Percentiles rank a stretch among this genome's conserved stretches.
Conservation (phyloP, 164 flowering plant genomes). For the Magnolia kwangsiensis region DNA sequence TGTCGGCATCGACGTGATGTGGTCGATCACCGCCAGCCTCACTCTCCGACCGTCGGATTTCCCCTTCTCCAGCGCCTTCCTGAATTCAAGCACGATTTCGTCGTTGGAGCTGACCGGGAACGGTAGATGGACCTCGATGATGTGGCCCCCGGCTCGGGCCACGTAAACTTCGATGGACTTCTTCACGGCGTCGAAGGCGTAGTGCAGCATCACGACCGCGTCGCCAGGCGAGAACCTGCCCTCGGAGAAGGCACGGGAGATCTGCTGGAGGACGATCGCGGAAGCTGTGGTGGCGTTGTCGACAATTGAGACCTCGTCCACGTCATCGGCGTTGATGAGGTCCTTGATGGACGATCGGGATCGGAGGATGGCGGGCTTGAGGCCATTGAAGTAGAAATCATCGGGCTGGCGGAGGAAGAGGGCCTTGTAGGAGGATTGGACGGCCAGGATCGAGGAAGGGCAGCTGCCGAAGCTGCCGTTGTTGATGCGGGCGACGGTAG, state of each 20-base stretch:
- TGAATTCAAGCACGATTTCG: constrained; percentile 60
- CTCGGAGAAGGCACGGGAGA: constrained; percentile 54
- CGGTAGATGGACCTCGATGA: constrained; percentile 71
- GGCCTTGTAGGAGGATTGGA: constrained; percentile 59
- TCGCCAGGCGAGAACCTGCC: constrained; percentile 58
- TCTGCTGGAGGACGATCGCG: constrained; percentile 72
- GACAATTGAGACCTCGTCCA: constrained; percentile 72
- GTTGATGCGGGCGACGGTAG: constrained; percentile 66
- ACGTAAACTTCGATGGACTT: constrained; percentile 80
- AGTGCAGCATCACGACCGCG: constrained; percentile 74
- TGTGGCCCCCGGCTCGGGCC: constrained; percentile 68
- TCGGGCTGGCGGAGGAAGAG: constrained; percentile 77
- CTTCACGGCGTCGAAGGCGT: constrained; percentile 84
- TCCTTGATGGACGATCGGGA: constrained; percentile 53
- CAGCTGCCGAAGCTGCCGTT: constrained; percentile 96
- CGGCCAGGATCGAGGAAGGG: constrained; percentile 57
- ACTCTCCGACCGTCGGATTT: constrained; percentile 52
- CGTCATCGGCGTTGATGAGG: constrained; percentile 62
- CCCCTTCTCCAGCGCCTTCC: constrained; percentile 56
- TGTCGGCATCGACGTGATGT: constrained; percentile 86
- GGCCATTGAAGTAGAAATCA: constrained; percentile 63
- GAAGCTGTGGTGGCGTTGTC: constrained; percentile 96
- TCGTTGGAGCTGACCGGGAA: constrained; percentile 59
- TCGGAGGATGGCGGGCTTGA: constrained; percentile 39
- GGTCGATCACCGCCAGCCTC: constrained; percentile 88